These are phyloP conservation scores for Solanum bulbocastanum DNA, from an alignment of 257 asterid species.

Conservation along the genomic window DNA sequence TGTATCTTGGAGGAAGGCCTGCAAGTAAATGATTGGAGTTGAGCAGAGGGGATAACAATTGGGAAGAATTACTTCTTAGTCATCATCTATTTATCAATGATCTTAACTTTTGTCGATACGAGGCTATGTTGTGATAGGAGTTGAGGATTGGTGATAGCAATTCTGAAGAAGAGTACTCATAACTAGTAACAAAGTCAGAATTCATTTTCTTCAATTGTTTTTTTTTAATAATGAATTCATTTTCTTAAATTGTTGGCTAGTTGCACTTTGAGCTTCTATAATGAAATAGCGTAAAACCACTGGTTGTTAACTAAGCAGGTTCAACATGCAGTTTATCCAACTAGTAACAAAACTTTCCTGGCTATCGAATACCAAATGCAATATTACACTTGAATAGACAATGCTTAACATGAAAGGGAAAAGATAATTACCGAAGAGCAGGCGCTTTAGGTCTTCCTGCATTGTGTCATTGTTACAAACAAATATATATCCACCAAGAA, in stretches of 20 bases:
- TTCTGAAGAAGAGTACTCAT: not conserved
- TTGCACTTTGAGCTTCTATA: not conserved
- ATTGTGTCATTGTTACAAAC: constrained; percentile 96
- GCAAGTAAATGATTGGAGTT: constrained; percentile 6
- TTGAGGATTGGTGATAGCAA: not conserved
- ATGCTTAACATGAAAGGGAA: not conserved
- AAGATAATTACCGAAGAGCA: constrained; percentile 61
- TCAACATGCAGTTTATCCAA: not conserved
- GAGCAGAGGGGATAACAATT: not conserved
- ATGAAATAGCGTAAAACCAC: not conserved
- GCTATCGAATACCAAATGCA: not conserved
- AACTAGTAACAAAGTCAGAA: not conserved
- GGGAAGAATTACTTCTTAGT: not conserved
- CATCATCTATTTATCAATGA: not conserved
- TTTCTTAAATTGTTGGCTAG: not conserved
- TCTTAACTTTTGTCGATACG: not conserved
- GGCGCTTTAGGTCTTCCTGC: constrained; percentile 95
- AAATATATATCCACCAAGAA: constrained; percentile 90
- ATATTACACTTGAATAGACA: not conserved
- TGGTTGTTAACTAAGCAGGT: not conserved
- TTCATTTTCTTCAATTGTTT: not conserved
- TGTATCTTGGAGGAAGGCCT: constrained; percentile 93
- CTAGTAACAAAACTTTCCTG: not conserved
- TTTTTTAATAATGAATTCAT: not conserved
- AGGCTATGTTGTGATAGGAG: not conserved